Percentiles rank a stretch among this genome's conserved stretches.
These are phyloP conservation scores for Larix sibirica DNA, from an alignment of 83 land plant genomes.

Conservation along the genomic window DNA sequence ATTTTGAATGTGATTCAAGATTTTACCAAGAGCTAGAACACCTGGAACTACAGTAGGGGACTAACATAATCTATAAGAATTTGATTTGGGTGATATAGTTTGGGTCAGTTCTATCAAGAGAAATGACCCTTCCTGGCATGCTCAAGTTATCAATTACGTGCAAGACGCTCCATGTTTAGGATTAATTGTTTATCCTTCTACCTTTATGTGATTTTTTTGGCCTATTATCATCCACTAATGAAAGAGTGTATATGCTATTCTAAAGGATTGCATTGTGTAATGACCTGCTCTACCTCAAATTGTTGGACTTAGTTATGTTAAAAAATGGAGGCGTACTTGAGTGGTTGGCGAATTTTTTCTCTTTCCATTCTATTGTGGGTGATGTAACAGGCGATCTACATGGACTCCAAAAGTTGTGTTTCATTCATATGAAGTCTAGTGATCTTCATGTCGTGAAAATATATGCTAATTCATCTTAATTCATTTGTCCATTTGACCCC, in stretches of 20 bases:
- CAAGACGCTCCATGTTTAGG: conserved; percentile 76
- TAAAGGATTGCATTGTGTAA: too few relatives aligned
- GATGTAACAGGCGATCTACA: too few relatives aligned
- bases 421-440: too few relatives aligned
- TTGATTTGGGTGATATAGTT: conserved; percentile 80
- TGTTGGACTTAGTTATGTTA: too few relatives aligned
- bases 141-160: conserved; percentile 82
- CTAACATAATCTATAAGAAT: conserved; percentile 34
- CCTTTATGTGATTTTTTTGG: conserved; percentile 92
- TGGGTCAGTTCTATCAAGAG: conserved; percentile 82
- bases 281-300: too few relatives aligned
- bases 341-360: too few relatives aligned
- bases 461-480: too few relatives aligned
- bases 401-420: too few relatives aligned
- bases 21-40: not conserved
- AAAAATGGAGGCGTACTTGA: too few relatives aligned
- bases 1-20: not conserved
- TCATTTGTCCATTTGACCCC: too few relatives aligned
- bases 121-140: conserved; percentile 83
- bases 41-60: not conserved
- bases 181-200: conserved; percentile 56
- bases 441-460: too few relatives aligned
- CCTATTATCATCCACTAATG: conserved; percentile 36
- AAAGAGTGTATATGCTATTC: conserved; percentile 45
- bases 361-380: too few relatives aligned